phyloP scores from a whole-genome alignment of 208 protist genomes.

The Trypanosoma platydactyli region DNA sequence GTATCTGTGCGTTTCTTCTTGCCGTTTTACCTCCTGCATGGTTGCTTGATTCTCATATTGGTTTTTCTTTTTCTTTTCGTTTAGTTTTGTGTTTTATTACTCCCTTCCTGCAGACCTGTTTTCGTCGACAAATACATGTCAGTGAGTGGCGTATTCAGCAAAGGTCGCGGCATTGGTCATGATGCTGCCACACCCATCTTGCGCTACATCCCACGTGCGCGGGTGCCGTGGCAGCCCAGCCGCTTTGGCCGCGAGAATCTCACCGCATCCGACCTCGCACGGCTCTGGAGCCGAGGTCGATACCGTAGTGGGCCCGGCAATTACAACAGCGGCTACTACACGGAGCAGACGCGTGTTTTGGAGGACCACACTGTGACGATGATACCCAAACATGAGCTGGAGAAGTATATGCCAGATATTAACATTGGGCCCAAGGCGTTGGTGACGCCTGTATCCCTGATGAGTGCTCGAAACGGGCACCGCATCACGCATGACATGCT shows the following conservation, averaged over 20 bases:
- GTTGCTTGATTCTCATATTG: too few species aligned
- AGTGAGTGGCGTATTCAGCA: constrained; percentile 75
- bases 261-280: constrained; percentile 61
- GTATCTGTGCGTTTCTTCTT: constrained; percentile 5
- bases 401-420: constrained; percentile 92
- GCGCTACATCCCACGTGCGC: constrained; percentile 83
- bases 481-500: constrained; percentile 91
- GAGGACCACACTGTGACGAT: constrained; percentile 80
- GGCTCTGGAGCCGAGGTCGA: constrained; percentile 73
- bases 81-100: constrained; percentile 10
- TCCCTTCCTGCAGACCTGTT: constrained; percentile 2
- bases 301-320: constrained; percentile 79
- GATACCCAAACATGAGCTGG: constrained; percentile 89
- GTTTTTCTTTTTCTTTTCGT: constrained; percentile 15
- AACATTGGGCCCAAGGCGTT: constrained; percentile 79
- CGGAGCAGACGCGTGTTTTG: constrained; percentile 74
- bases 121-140: constrained; percentile 51
- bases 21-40: too few species aligned
- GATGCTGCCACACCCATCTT: constrained; percentile 62
- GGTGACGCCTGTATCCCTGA: constrained; percentile 88
- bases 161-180: constrained; percentile 64
- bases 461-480: constrained; percentile 87
- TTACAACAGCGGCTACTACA: constrained; percentile 91
- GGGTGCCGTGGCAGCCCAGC: constrained; percentile 88
- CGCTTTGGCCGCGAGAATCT: constrained; percentile 87